phyloP scores from a whole-genome alignment of 306 rosid genomes.

The Vigna radiata region DNA sequence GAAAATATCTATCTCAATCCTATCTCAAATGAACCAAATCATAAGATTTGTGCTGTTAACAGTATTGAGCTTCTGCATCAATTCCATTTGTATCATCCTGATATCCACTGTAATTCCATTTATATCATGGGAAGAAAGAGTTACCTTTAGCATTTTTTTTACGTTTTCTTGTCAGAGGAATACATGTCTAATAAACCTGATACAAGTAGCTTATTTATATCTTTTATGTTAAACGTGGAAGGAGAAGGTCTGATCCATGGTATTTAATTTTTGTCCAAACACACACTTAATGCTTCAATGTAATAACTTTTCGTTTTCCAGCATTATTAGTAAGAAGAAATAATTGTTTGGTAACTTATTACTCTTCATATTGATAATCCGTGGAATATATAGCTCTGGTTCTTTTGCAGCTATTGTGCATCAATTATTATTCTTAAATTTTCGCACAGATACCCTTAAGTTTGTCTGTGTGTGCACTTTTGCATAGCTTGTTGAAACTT shows the following conservation, averaged over 20 bases:
- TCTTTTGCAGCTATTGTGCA: slow-evolving; percentile 14
- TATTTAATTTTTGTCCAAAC: too few relatives aligned
- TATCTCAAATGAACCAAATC: too few relatives aligned
- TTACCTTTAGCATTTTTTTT: too few relatives aligned
- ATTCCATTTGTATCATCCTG: neutral
- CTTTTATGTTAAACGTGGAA: too few relatives aligned
- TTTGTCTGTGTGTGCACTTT: neutral
- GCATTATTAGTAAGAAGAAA: neutral
- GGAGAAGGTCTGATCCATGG: too few relatives aligned
- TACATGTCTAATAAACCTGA: too few relatives aligned
- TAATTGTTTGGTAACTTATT: neutral
- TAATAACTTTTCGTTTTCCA: neutral
- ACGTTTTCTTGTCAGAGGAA: too few relatives aligned
- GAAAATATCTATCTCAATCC: too few relatives aligned
- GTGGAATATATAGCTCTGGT: slow-evolving; percentile 1
- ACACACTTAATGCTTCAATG: too few relatives aligned
- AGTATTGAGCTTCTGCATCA: neutral
- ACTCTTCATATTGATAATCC: slow-evolving; percentile 12
- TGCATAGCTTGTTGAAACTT: slow-evolving; percentile 41
- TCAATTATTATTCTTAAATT: slow-evolving; percentile 13
- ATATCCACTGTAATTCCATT: neutral
- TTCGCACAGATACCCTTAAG: slow-evolving; percentile 8
- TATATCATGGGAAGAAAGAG: too few relatives aligned
- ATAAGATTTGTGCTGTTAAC: neutral
- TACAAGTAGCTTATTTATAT: too few relatives aligned